phyloP scores from a whole-genome alignment of 2,329 filamentous ascomycete species.

The Coniochaeta sp. region DNA sequence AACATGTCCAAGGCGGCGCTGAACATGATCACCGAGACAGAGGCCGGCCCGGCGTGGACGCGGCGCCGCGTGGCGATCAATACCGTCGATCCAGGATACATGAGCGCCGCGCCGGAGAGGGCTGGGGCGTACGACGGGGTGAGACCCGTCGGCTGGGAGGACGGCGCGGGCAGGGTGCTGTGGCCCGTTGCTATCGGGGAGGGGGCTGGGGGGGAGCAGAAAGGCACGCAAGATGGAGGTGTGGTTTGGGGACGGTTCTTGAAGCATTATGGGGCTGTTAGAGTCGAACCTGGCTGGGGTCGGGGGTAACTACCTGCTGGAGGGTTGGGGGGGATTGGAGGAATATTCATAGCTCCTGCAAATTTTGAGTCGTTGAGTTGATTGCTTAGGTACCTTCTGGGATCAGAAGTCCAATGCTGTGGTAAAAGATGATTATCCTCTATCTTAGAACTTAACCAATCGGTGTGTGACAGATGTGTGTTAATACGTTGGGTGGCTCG shows the following conservation, averaged over 20 bases:
- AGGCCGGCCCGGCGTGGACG: constrained; percentile 22
- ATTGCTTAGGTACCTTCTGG: too few species aligned
- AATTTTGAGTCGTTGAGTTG: too few species aligned
- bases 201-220: constrained; percentile 1
- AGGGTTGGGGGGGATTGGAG: neutral
- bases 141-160: constrained; percentile 27
- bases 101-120: constrained; percentile 26
- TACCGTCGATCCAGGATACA: constrained; percentile 28
- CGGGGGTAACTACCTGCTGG: neutral
- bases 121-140: constrained; percentile 13
- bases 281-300: neutral
- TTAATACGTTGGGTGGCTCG: too few species aligned
- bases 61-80: constrained; percentile 25
- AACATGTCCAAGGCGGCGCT: constrained; percentile 32
- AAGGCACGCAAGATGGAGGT: neutral
- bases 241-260: constrained; percentile 8
- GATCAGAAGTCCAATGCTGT: too few species aligned
- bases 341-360: too few species aligned
- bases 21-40: constrained; percentile 32
- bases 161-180: constrained; percentile 26
- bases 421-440: too few species aligned
- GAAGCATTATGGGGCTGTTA: constrained; percentile 9
- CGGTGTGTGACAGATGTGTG: too few species aligned
- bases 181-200: constrained; percentile 21
- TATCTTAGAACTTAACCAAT: too few species aligned